Base-by-base conservation (phyloP, 371 early-diverging fungal genomes). In the Mycotypha africana region DNA sequence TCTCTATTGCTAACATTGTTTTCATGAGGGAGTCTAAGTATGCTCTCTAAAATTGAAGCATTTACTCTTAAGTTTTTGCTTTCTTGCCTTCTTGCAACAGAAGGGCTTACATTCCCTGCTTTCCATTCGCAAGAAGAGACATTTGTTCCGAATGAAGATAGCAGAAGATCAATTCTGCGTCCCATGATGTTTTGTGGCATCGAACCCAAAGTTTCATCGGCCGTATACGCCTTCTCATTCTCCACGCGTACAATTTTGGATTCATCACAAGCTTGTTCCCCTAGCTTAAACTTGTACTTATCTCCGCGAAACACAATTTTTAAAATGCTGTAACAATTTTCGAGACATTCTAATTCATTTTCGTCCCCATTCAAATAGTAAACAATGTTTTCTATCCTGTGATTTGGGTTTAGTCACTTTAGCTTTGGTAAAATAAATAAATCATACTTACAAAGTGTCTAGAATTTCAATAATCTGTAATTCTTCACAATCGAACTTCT, bases 401-500 rank as follows among this genome's bases (percentile, higher is more conserved):
- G 38, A 47, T 31, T 38, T 24, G 31, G 22, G 38, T 38, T 38
- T 26, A 47, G 39, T 38, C 38, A 38, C 30, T 30, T 38, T 31
- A 38, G n/a, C n/a, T n/a, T n/a, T n/a, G n/a, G n/a, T n/a, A 30
- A 47, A 45, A 36, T 36, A 45, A 45, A 25, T 45, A 36, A 36
- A 35, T 17, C 12, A 8, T 28, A 28, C 45, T 23, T 45, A 45
- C 45, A 35, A 23, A 36, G 45, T 45, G 21, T 45, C 47, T 46
- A 46, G 38, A 46, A 38, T 38, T 38, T 38, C 47, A 38, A 46
- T 37, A 21, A 46, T 46, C 20, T 46, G 32, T 30, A 46, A 38
- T 38, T 46, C 38, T 38, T 46, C 47, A 46, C 38, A 46, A 46
- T 46, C 32, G 20, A 46, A 46, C 32, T 38, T 38, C 38, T 46